Conservation (phyloP, 352 stramenopile genomes). For the Elongisporangium senticosum region DNA sequence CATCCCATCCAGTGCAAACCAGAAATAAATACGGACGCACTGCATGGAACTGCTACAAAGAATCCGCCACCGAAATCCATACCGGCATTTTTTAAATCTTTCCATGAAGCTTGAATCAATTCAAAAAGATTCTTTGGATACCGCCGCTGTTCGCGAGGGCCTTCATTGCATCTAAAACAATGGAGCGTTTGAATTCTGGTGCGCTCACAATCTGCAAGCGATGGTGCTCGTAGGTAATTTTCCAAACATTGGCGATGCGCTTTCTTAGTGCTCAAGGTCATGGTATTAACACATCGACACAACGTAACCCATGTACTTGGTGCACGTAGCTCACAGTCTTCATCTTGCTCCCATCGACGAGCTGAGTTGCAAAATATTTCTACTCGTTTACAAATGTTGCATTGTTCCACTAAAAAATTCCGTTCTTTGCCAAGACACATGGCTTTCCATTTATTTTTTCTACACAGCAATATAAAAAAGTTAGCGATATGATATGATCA, state of each 20-base stretch:
- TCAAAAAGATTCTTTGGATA: conserved; percentile 14
- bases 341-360: conserved; percentile 19
- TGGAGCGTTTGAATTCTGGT: background rate
- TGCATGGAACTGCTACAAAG: conserved; percentile 35
- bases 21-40: conserved; percentile 23
- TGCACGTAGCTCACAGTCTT: conserved; percentile 19
- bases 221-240: background rate
- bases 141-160: background rate
- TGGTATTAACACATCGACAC: conserved; percentile 28
- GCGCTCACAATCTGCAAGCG: background rate
- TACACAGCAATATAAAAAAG: background rate
- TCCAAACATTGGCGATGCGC: conserved; percentile 37
- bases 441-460: conserved; percentile 18
- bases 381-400: conserved; percentile 24
- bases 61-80: conserved; percentile 37
- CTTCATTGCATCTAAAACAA: background rate
- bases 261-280: conserved; percentile 14
- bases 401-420: conserved; percentile 27
- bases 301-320: conserved; percentile 39
- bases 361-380: conserved; percentile 21
- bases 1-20: conserved; percentile 26
- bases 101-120: conserved; percentile 23
- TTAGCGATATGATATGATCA: background rate
- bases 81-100: conserved; percentile 18
- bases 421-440: conserved; percentile 21